These are phyloP conservation scores for Sicyos baderoa DNA, from an alignment of 306 rosid species.

Conservation along the genomic window DNA sequence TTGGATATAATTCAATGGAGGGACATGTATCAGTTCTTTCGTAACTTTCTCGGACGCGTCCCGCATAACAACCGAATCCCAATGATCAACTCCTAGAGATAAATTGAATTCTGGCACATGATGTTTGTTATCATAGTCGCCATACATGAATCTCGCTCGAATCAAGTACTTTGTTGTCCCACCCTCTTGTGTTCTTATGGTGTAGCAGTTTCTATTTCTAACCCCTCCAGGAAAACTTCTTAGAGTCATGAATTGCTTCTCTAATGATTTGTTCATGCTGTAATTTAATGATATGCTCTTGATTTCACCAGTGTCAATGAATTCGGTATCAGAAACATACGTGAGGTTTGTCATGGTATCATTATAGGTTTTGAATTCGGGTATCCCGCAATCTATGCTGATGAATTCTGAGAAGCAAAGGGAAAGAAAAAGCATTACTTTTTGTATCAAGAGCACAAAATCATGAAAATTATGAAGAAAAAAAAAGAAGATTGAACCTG, in stretches of 20 bases:
- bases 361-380: not conserved
- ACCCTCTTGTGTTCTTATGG: slow-evolving; percentile 12
- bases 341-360: slow-evolving; percentile 4
- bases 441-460: not conserved
- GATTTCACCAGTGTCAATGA: slow-evolving; percentile 18
- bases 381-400: slow-evolving; percentile 24
- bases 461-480: not conserved
- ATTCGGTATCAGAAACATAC: slow-evolving; percentile 18
- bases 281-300: not conserved
- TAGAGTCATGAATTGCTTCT: slow-evolving; percentile 13
- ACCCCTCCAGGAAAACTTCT: slow-evolving; percentile 23
- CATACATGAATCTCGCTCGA: slow-evolving; percentile 26
- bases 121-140: slow-evolving; percentile 18
- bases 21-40: slow-evolving; percentile 26
- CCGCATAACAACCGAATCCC: slow-evolving; percentile 18
- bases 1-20: slow-evolving; percentile 6
- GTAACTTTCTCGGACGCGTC: not conserved
- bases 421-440: not conserved
- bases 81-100: slow-evolving; percentile 23
- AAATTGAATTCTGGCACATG: slow-evolving; percentile 20
- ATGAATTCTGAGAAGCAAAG: slow-evolving; percentile 16
- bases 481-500: not conserved
- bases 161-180: slow-evolving; percentile 23
- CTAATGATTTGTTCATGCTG: not conserved
- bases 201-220: slow-evolving; percentile 22